Evolutionary conservation across 441 rosid genomes (phyloP), one percentile per base, ranked within the genome.

Genomic region (Adansonia rubrostipa): DNA sequence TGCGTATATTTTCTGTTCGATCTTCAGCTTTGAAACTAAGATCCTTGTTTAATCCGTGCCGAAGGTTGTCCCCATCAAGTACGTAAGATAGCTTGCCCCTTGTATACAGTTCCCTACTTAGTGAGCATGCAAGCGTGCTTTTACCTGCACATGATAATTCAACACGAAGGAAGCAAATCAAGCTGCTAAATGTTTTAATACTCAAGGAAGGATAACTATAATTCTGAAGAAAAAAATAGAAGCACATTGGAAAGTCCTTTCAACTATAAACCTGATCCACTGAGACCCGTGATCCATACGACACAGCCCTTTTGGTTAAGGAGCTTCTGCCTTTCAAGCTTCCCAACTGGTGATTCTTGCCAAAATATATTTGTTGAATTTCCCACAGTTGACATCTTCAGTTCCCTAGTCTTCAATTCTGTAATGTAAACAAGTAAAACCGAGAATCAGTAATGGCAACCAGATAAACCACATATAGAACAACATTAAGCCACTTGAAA

Each of bases 201-300:
- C 42, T 44, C 71, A 6, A 67, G 33, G 33, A 44, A 65, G 7
- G 71, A 19, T 10, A 17, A 47, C 4, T 9, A 2, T 54, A 48
- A 40, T 44, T 70, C 19, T 17, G 22, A 67, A 24, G 3, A 50
- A 57, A 71, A 50, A 71, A 50, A n/a, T 50, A 10, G 15, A 53
- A 77, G 48, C 4, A 0, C 9, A 44, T 22, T 33, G 22, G 51
- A 45, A 64, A 14, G 28, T 47, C 45, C 14, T n/a, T 74, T 45
- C 65, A 58, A 70, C 56, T 61, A 73, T 68, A 82, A 78, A 95
- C 96, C 99, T 88, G 98, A 95, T 83, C 97, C 98, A 73, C 99
- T 95, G 24, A 95, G 97, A 36, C 98, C 99, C 1, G 99, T 95
- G 78, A 95, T 91, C 99, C 99, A 95, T 51, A 95, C 89, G 70